Base-by-base conservation (phyloP, 768 basidiomycete genomes). In the Russula sp. region DNA sequence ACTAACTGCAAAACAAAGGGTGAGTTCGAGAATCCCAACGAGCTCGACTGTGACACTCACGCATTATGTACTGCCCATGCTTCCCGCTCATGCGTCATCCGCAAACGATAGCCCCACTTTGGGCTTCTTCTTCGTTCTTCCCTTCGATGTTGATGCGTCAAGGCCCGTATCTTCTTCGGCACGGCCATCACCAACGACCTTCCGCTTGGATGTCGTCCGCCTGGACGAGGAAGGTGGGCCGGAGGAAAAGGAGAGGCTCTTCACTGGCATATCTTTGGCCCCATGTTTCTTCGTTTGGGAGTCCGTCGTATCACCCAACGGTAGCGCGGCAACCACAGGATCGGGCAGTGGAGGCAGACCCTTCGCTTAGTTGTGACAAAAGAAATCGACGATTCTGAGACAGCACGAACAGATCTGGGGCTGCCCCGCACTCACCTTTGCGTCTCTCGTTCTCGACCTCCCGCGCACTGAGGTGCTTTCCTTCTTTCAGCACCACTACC, bases 401-500 rank as follows among this genome's bases (percentile, higher is more conserved):
- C 1, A 18, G 16, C 42, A 40, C 40, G 35, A 37, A 37, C 35
- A 37, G 35, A 37, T 13, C 27, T 2, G 27, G 27, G 27, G 27
- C 27, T 3, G 27, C 27, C 27, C 27, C 27, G 1, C 31, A 69
- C 78, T 55, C 63, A 91, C 91, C 88, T 79, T 81, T 84, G 59
- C 90, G 82, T 58, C 80, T 79, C 68, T 89, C 80, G 71, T 90
- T 87, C 78, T 91, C 87, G 4, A 80, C 92, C 69, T 96, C 91
- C 59, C 81, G 76, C 65, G 81, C 86, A 2, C 83, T 84, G 48
- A 97, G 78, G 77, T 97, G 94, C 71, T 91, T 95, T 32, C 94
- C 94, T 67, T 88, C 83, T 70, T 83, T 91, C 67, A 97, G 72
- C 9, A 96, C 94, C 3, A 97, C 91, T 8, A 97, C 84, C 71